These are phyloP conservation scores for Debaryomyces hansenii DNA, from an alignment of 805 yeast species.

Conservation along the genomic window DNA sequence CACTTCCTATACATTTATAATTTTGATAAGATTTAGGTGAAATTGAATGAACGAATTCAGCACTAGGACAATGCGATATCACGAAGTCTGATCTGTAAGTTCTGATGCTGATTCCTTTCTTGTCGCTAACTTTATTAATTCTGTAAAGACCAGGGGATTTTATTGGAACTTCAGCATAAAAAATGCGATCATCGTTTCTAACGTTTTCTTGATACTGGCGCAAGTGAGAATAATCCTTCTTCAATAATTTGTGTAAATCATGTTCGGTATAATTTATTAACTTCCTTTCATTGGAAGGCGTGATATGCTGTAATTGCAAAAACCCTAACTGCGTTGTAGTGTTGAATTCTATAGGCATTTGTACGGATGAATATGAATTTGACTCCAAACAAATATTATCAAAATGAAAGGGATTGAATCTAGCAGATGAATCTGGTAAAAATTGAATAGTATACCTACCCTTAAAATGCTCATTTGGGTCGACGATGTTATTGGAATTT, in stretches of 20 bases:
- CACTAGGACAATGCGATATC: constrained; percentile 78
- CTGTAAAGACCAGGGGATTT: constrained; percentile 75
- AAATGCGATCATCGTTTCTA: constrained; percentile 40
- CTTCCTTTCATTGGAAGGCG: constrained; percentile 50
- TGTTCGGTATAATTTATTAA: constrained; percentile 55
- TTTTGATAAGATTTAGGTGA: constrained; percentile 16
- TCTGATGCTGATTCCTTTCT: constrained; percentile 58
- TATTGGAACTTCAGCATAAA: constrained; percentile 66
- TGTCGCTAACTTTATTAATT: constrained; percentile 65
- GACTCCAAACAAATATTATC: constrained; percentile 58
- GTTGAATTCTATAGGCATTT: constrained; percentile 75
- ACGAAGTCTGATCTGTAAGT: constrained; percentile 60
- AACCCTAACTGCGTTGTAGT: constrained; percentile 71
- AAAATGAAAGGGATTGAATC: constrained; percentile 71
- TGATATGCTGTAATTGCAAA: constrained; percentile 63
- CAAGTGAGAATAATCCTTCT: constrained; percentile 32
- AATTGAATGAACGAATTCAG: constrained; percentile 46
- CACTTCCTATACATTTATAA: constrained; percentile 57
- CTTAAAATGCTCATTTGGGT: constrained; percentile 65
- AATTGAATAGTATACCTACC: constrained; percentile 86
- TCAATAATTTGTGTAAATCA: constrained; percentile 47
- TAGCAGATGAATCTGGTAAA: constrained; percentile 87
- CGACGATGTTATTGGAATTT: constrained; percentile 34
- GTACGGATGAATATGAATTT: constrained; percentile 22
- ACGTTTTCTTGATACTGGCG: constrained; percentile 19